Conservation (phyloP, 805 yeast species). For the Scheffersomyces amazonensis region DNA sequence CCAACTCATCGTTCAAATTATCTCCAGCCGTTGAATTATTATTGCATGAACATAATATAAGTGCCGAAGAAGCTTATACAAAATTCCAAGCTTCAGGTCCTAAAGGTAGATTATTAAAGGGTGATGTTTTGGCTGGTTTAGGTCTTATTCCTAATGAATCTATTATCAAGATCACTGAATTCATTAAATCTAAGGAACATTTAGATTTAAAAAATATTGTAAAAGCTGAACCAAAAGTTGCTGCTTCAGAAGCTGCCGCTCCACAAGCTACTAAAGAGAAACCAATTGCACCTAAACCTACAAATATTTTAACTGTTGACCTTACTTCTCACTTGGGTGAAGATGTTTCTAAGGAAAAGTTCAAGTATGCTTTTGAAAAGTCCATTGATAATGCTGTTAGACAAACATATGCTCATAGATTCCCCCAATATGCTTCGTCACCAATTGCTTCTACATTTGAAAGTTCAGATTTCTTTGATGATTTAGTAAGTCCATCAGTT, state of each 20-base stretch:
- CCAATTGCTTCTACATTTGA: conserved; percentile 21
- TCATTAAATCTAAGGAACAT: conserved; percentile 53
- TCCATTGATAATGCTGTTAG: conserved; percentile 28
- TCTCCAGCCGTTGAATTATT: conserved; percentile 78
- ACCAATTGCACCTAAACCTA: conserved; percentile 21
- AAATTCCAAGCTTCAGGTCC: conserved; percentile 87
- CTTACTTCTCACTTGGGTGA: conserved; percentile 25
- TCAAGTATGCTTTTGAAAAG: conserved; percentile 27
- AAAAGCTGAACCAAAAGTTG: conserved; percentile 28
- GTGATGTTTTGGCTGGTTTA: conserved; percentile 83
- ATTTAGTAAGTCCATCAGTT: conserved; percentile 33
- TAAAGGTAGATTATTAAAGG: conserved; percentile 81
- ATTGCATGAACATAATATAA: conserved; percentile 58
- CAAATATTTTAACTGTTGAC: conserved; percentile 21
- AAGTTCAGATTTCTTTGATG: conserved; percentile 33
- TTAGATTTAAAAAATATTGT: conserved; percentile 73
- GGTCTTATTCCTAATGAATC: conserved; percentile 66
- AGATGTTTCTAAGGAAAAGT: conserved; percentile 20
- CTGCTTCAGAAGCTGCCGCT: conserved; percentile 9
- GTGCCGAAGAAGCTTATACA: conserved; percentile 64
- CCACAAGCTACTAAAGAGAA: conserved; percentile 4
- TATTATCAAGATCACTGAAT: conserved; percentile 51
- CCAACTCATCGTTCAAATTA: conserved; percentile 65
- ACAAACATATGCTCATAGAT: conserved; percentile 27
- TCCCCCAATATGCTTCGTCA: conserved; percentile 34